Conservation (phyloP, 306 rosid genomes). For the Fagus sylvatica region DNA sequence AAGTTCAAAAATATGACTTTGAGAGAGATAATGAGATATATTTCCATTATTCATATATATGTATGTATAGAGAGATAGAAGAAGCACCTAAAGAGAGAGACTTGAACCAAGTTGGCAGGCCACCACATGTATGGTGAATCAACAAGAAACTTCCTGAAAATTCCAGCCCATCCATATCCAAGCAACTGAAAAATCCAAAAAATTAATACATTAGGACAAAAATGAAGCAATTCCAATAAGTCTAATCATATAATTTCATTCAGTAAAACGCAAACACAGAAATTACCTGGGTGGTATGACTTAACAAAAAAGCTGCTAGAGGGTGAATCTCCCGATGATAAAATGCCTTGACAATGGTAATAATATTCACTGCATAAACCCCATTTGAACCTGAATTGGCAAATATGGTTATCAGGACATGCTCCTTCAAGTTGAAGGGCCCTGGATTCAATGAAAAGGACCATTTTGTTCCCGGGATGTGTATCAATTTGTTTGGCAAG, state of each 20-base stretch:
- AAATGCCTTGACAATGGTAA: slow-evolving; percentile 83
- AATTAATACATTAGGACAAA: background rate
- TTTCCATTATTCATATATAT: too few species aligned
- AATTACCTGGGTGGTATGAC: slow-evolving; percentile 76
- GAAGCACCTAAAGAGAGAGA: slow-evolving; percentile 57
- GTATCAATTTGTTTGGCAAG: slow-evolving; percentile 34
- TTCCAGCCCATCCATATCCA: slow-evolving; percentile 95
- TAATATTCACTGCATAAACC: slow-evolving; percentile 71
- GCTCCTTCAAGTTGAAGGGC: slow-evolving; percentile 78
- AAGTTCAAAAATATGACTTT: background rate
- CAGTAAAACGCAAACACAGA: background rate
- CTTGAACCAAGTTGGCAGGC: slow-evolving; percentile 83
- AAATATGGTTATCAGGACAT: slow-evolving; percentile 75
- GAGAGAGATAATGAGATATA: background rate
- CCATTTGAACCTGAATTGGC: slow-evolving; percentile 67
- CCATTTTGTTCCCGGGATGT: slow-evolving; percentile 51
- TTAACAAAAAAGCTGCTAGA: slow-evolving; percentile 56
- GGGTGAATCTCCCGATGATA: slow-evolving; percentile 60
- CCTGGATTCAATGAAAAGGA: slow-evolving; percentile 73
- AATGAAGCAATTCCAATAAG: background rate
- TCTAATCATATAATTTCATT: too few species aligned
- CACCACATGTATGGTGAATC: slow-evolving; percentile 99
- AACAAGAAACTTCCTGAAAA: slow-evolving; percentile 68
- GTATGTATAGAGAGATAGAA: too few species aligned
- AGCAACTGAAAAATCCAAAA: slow-evolving; percentile 54